A percentile compares a stretch with the other conserved stretches of the same genome.
Conservation (phyloP, 2,329 filamentous ascomycete genomes). For the Clonostachys rosea region DNA sequence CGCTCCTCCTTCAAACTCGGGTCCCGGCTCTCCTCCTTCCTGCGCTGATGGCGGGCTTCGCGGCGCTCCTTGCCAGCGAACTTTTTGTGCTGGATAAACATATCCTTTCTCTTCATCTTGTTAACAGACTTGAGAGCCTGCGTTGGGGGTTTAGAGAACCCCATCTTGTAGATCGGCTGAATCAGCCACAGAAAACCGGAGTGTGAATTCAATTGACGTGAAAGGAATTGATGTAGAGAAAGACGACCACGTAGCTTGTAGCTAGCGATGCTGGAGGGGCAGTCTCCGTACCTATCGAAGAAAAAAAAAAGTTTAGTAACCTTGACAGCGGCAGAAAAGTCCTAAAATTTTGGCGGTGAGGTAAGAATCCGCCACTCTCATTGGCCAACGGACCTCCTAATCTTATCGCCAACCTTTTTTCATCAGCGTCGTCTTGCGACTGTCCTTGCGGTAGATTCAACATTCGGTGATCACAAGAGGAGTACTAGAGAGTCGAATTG, state of each 20-base stretch:
- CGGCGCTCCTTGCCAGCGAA: conserved; percentile 68
- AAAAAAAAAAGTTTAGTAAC: neutral
- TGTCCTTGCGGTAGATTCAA: neutral
- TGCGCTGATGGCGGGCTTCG: conserved; percentile 71
- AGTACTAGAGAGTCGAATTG: neutral
- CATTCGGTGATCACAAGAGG: neutral
- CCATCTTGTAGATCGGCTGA: conserved; percentile 16
- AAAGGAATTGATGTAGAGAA: neutral
- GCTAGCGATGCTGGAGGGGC: neutral
- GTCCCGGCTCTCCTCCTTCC: conserved; percentile 81
- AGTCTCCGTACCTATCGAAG: neutral
- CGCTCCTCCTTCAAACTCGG: conserved; percentile 71
- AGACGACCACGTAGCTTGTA: no score
- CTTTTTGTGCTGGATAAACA: conserved; percentile 79
- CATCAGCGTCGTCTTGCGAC: neutral
- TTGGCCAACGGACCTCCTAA: neutral
- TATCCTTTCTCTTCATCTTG: conserved; percentile 73
- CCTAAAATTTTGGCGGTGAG: conserved; percentile 32
- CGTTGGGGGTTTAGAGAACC: conserved; percentile 23
- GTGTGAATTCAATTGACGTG: neutral
- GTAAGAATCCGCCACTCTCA: neutral
- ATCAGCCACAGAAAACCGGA: conserved; percentile 6
- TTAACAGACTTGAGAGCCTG: conserved; percentile 54
- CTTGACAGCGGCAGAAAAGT: conserved; percentile 20
- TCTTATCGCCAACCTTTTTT: neutral